These are phyloP conservation scores for Blastobotrys raffinosifermentans DNA, from an alignment of 1,139 yeast genomes.

Conservation along the genomic window DNA sequence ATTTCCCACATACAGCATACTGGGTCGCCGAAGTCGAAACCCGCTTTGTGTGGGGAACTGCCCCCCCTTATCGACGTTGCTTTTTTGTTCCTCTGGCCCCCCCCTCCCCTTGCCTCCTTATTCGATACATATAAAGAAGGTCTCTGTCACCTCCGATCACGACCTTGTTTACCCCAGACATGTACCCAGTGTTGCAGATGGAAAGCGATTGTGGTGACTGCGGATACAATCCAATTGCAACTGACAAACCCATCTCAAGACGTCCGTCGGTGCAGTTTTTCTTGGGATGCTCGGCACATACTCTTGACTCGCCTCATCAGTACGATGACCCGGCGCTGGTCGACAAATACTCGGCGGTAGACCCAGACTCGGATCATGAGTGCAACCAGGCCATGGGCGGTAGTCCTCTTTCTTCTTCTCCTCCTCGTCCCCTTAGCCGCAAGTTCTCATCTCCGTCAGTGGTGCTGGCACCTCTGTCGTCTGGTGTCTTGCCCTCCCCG, in stretches of 20 bases:
- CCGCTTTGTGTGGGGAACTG: too few species aligned
- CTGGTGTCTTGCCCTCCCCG: background rate
- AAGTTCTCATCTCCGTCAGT: conserved; percentile 1
- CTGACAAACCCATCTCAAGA: too few species aligned
- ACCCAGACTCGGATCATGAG: conserved; percentile 8
- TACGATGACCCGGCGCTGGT: background rate
- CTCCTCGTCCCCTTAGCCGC: background rate
- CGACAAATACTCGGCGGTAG: conserved; percentile 14
- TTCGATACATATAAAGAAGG: too few species aligned
- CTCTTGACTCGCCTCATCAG: conserved; percentile 7
- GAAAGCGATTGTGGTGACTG: too few species aligned
- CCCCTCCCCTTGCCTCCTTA: too few species aligned
- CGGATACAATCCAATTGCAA: conserved; percentile 8
- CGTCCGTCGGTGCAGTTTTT: conserved; percentile 11
- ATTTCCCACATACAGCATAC: too few species aligned
- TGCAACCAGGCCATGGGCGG: background rate
- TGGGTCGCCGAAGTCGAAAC: too few species aligned
- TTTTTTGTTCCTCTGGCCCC: too few species aligned
- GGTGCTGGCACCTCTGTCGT: background rate
- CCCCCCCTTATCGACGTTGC: too few species aligned
- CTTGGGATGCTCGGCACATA: conserved; percentile 12
- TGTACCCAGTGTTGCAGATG: too few species aligned
- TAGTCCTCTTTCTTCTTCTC: background rate
- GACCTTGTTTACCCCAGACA: too few species aligned
- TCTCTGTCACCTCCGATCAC: too few species aligned